phyloP scores from a whole-genome alignment of 495 filamentous ascomycete genomes.

The Penicillium silybi region DNA sequence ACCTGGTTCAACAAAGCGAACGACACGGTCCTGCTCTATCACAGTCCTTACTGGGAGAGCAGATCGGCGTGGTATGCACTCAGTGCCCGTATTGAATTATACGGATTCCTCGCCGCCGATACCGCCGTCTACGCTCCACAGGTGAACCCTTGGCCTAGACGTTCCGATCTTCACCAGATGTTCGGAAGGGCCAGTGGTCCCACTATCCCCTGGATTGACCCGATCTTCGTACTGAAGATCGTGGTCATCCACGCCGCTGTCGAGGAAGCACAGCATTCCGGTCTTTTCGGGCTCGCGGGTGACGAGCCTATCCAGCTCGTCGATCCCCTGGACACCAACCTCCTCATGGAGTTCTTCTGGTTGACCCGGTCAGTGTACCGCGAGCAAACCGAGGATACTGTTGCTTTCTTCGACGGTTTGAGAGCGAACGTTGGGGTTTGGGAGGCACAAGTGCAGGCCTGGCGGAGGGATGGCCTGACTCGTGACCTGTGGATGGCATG shows the following conservation, averaged over 20 bases:
- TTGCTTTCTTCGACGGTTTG: not conserved
- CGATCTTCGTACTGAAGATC: not conserved
- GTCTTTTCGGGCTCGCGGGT: not conserved
- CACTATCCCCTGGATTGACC: not conserved
- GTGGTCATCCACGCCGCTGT: conserved; percentile 1
- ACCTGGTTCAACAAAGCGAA: not conserved
- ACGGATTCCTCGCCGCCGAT: not conserved
- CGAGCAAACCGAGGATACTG: not conserved
- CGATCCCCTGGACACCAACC: not conserved
- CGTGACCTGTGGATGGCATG: not conserved
- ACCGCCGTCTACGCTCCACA: not conserved
- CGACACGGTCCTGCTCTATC: not conserved
- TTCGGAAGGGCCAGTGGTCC: not conserved
- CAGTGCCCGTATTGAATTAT: not conserved
- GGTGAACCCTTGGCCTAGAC: not conserved
- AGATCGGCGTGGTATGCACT: not conserved
- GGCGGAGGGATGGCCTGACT: not conserved
- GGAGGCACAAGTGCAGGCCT: not conserved
- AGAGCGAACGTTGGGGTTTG: not conserved
- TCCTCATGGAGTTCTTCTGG: not conserved
- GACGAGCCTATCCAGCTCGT: conserved; percentile 6
- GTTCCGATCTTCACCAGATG: not conserved
- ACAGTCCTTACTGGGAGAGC: not conserved
- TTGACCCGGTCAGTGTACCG: not conserved
- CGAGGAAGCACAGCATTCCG: not conserved